A percentile compares a stretch with the other conserved stretches of the same genome.
These are phyloP conservation scores for Discostella pseudostelligera DNA, from an alignment of 108 stramenopile species.

Conservation along the genomic window DNA sequence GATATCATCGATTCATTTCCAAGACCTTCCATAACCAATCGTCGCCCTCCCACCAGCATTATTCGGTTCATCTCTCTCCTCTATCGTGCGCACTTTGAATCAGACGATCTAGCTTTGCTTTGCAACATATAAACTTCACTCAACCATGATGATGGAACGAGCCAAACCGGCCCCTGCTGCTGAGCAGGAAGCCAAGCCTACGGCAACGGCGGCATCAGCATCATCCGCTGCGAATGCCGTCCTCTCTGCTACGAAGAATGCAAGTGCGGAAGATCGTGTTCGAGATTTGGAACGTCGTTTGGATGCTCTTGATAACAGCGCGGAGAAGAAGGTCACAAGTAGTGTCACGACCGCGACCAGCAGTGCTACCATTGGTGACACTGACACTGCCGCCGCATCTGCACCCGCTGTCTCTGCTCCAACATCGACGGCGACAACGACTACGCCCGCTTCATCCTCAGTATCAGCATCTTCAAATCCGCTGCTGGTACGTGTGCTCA, in stretches of 20 bases:
- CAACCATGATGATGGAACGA: slow-evolving; percentile 49
- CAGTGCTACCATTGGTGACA: slow-evolving; percentile 2
- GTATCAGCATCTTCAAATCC: slow-evolving; percentile 32
- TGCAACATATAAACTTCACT: too few relatives aligned
- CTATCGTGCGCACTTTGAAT: too few relatives aligned
- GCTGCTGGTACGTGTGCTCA: slow-evolving; percentile 56
- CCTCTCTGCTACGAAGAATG: not conserved
- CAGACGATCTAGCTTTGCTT: too few relatives aligned
- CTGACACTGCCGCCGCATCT: slow-evolving; percentile 2
- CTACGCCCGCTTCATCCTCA: not conserved
- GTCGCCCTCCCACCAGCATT: too few relatives aligned
- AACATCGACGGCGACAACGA: slow-evolving; percentile 13
- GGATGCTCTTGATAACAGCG: slow-evolving; percentile 46
- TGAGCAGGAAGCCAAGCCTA: slow-evolving; percentile 5
- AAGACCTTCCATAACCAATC: too few relatives aligned
- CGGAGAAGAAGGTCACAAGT: not conserved
- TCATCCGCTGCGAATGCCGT: not conserved
- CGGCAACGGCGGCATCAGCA: slow-evolving; percentile 1
- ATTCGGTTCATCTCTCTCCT: too few relatives aligned
- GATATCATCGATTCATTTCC: too few relatives aligned
- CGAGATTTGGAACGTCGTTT: slow-evolving; percentile 70
- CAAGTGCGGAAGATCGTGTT: slow-evolving; percentile 43
- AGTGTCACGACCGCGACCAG: not conserved
- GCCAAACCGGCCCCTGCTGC: slow-evolving; percentile 28
- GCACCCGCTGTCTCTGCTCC: slow-evolving; percentile 24